These are phyloP conservation scores for Diaporthe amygdali DNA, from an alignment of 2,329 filamentous ascomycete species.

Conservation along the genomic window DNA sequence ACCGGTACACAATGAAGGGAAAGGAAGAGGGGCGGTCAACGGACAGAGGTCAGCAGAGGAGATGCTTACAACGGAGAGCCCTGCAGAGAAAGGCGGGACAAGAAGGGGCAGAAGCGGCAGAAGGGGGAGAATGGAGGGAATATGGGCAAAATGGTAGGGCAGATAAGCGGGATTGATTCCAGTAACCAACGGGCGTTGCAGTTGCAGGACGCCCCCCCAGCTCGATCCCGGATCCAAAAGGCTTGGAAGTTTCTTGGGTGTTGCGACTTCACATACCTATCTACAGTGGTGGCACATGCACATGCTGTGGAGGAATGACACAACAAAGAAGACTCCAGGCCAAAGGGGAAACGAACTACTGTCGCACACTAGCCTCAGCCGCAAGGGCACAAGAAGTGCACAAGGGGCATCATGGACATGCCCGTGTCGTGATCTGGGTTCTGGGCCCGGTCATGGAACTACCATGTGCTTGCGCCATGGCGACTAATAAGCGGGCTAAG, in stretches of 20 bases:
- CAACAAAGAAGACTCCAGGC: neutral
- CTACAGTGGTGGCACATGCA: neutral
- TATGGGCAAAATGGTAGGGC: neutral
- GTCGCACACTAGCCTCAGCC: neutral
- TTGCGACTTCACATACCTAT: too few species aligned
- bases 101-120: too few species aligned
- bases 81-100: neutral
- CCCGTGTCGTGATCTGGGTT: too few species aligned
- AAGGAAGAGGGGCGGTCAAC: neutral
- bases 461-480: neutral
- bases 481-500: too few species aligned
- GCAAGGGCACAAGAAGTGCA: too few species aligned
- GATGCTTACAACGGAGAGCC: neutral
- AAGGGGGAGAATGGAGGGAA: neutral
- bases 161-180: too few species aligned
- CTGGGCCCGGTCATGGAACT: too few species aligned
- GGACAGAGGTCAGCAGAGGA: slow-evolving; percentile 6
- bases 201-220: neutral
- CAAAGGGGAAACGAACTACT: neutral
- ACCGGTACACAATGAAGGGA: neutral
- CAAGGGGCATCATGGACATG: too few species aligned
- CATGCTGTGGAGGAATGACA: neutral
- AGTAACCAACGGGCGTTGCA: neutral
- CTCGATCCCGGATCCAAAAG: neutral
- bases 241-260: neutral